Evolutionary conservation across 768 basidiomycete genomes (phyloP), one percentile per base, ranked within the genome.

Genomic region (Lentinula edodes): DNA sequence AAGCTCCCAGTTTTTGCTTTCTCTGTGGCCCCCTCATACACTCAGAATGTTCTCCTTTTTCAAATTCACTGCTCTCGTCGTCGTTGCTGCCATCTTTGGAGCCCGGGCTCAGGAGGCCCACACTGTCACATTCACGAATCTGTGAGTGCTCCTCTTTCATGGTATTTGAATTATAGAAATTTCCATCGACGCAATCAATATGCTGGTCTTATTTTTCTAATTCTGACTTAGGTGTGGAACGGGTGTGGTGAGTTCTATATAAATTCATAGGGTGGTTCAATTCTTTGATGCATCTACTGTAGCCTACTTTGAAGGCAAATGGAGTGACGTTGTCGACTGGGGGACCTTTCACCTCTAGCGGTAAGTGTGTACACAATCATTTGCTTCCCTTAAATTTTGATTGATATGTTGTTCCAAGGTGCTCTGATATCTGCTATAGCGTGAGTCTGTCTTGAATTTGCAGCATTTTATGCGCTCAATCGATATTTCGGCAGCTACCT

Each of bases 361-460:
- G 53, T 54, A 39, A 39, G 38, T 38, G 5, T 23, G 12, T 20
- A 8, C 18, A 16, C 12, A 15, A 48, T n/a, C 13, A 10, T n/a
- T 15, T 15, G 15, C 52, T 9, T 15, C 10, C 15, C 15, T 39
- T 18, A 4, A 18, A 18, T 9, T 23, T 18, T 3, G 34, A 20
- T 18, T 54, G 2, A 38, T 20, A 20, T 8, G 13, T 16, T 54
- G 20, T 7, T 39, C 18, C 12, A 16, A 54, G 53, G 74, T 1
- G 74, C 73, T 13, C 59, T 75, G 20, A 42, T 34, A 6, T 55
- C 67, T 36, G 73, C 73, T 15, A 74, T 75, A 51, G 73, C 74
- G 65, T 71, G 66, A 59, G 66, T 71, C 32, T 62, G 28, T 28
- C 28, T 28, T 28, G 28, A 28, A 18, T 28, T 20, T 62, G 6